Conservation (phyloP, 176 grass and related monocot genomes). For the Avena sativa region DNA sequence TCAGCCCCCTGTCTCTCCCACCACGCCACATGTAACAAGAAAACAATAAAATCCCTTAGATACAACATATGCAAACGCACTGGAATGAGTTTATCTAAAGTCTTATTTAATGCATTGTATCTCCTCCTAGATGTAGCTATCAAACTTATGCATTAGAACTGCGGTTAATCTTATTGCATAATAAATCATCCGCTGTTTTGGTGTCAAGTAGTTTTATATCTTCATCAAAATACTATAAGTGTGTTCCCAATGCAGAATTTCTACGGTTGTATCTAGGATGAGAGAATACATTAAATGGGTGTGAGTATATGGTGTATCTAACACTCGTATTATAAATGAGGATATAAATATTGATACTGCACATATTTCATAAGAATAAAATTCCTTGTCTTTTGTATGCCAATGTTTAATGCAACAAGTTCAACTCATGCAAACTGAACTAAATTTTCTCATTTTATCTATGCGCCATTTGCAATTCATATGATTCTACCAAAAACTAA, state of each 20-base stretch:
- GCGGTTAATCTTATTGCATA: not conserved
- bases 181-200: not conserved
- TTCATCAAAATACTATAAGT: not conserved
- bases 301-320: constrained; percentile 14
- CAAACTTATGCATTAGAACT: constrained; percentile 4
- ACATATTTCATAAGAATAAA: not conserved
- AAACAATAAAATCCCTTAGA: not conserved
- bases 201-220: not conserved
- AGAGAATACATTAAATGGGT: not conserved
- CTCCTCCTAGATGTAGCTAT: not conserved
- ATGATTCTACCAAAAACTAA: not conserved
- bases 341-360: not conserved
- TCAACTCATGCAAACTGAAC: not conserved
- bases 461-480: not conserved
- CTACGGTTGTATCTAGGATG: constrained; percentile 1
- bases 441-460: not conserved
- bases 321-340: not conserved
- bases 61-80: not conserved
- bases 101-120: not conserved
- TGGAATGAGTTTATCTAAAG: not conserved
- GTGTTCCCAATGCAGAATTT: not conserved
- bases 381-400: not conserved
- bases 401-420: not conserved
- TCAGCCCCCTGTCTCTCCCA: not conserved
- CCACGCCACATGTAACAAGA: not conserved